Evolutionary conservation across 352 stramenopile species (phyloP).

Genomic region (Phytophthora capsici): DNA sequence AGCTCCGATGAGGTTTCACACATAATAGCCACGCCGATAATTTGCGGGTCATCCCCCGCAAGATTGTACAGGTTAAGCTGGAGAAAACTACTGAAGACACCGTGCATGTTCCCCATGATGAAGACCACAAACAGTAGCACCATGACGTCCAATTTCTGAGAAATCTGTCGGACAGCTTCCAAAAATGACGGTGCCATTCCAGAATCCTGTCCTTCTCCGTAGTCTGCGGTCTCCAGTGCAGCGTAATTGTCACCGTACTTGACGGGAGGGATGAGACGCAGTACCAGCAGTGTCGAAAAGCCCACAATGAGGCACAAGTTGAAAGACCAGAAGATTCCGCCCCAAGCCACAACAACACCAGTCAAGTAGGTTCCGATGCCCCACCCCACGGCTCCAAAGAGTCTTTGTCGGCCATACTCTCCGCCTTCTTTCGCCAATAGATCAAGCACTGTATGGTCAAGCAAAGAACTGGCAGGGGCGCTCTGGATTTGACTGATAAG

Average conservation of each 20-base stretch:
- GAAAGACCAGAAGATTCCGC: constrained; percentile 73
- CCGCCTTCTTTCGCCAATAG: constrained; percentile 64
- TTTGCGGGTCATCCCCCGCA: constrained; percentile 62
- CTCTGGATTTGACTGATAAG: constrained; percentile 60
- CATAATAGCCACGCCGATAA: constrained; percentile 78
- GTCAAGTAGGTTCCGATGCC: constrained; percentile 65
- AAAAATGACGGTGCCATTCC: constrained; percentile 46
- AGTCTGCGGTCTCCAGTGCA: constrained; percentile 6
- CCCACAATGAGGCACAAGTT: constrained; percentile 57
- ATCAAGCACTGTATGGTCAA: constrained; percentile 72
- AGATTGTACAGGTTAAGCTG: constrained; percentile 84
- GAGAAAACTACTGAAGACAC: constrained; percentile 76
- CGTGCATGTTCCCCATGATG: constrained; percentile 79
- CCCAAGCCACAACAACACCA: constrained; percentile 50
- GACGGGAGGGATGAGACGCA: constrained; percentile 56
- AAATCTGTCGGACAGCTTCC: constrained; percentile 38
- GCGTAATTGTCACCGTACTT: constrained; percentile 34
- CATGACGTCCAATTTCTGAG: constrained; percentile 57
- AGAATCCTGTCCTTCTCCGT: not conserved
- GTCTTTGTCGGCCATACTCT: constrained; percentile 78
- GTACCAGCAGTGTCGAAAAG: constrained; percentile 57
- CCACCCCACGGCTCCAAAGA: constrained; percentile 74
- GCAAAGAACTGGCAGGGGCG: constrained; percentile 53
- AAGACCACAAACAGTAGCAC: constrained; percentile 70
- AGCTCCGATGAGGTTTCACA: constrained; percentile 80